These are phyloP conservation scores for Globisporangium okanoganense DNA, from an alignment of 352 stramenopile genomes.

Conservation along the genomic window DNA sequence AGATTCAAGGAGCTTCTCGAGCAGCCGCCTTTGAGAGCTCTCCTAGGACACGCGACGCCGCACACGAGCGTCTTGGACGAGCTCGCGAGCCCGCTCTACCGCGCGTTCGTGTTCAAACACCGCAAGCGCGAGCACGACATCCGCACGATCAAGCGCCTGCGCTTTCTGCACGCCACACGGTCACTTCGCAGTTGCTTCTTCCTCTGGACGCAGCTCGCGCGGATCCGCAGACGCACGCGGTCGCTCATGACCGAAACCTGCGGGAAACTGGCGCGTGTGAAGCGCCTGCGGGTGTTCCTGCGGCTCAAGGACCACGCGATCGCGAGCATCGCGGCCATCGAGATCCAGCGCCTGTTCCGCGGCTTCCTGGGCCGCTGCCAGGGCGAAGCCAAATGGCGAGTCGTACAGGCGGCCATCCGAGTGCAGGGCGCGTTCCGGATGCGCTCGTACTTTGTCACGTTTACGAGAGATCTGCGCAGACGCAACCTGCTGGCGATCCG, in stretches of 20 bases:
- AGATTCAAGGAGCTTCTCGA: constrained; percentile 42
- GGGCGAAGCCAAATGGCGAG: constrained; percentile 29
- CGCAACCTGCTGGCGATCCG: constrained; percentile 46
- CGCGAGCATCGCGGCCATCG: constrained; percentile 43
- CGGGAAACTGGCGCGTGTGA: constrained; percentile 26
- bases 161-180: constrained; percentile 46
- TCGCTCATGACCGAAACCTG: constrained; percentile 25
- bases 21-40: constrained; percentile 33
- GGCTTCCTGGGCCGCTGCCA: constrained; percentile 35
- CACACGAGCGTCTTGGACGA: constrained; percentile 58
- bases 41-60: constrained; percentile 35
- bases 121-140: constrained; percentile 48
- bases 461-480: constrained; percentile 33
- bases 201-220: constrained; percentile 30
- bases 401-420: constrained; percentile 45
- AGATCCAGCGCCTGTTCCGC: constrained; percentile 61
- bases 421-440: constrained; percentile 68
- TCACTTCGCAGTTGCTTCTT: constrained; percentile 33
- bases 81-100: constrained; percentile 46
- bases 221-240: constrained; percentile 33
- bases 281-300: constrained; percentile 33
- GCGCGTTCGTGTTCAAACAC: constrained; percentile 36
- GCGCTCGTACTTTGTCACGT: constrained; percentile 51
- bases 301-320: constrained; percentile 40
- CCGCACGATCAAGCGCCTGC: constrained; percentile 46